Conservation (phyloP, 495 filamentous ascomycete genomes). For the Penicillium cinerascens region DNA sequence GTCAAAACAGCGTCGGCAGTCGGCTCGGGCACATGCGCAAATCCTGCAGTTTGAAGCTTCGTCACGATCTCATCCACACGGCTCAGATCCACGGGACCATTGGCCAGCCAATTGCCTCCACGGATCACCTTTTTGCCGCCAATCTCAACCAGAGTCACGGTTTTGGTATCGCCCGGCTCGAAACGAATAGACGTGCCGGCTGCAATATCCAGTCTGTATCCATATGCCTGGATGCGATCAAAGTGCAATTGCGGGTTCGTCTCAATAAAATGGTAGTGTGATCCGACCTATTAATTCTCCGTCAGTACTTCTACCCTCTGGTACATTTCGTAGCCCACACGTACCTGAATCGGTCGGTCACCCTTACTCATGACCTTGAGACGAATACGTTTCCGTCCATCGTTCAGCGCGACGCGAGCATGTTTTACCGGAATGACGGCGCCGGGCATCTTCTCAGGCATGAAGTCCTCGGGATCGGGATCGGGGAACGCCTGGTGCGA, state of each 20-base stretch:
- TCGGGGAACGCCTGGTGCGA: slow-evolving; percentile 60
- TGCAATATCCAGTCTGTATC: slow-evolving; percentile 83
- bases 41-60: slow-evolving; percentile 65
- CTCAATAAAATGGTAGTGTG: slow-evolving; percentile 96
- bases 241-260: slow-evolving; percentile 88
- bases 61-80: slow-evolving; percentile 62
- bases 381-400: slow-evolving; percentile 67
- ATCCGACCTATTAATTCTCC: slow-evolving; percentile 61
- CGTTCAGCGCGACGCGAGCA: slow-evolving; percentile 62
- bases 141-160: slow-evolving; percentile 90
- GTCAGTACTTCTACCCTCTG: background rate
- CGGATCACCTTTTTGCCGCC: slow-evolving; percentile 75
- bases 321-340: background rate
- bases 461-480: slow-evolving; percentile 58
- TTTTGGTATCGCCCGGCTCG: slow-evolving; percentile 91
- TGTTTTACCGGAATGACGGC: slow-evolving; percentile 71
- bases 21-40: slow-evolving; percentile 70
- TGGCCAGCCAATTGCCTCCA: slow-evolving; percentile 79
- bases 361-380: slow-evolving; percentile 81
- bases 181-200: slow-evolving; percentile 93
- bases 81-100: slow-evolving; percentile 62
- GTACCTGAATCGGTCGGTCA: slow-evolving; percentile 84
- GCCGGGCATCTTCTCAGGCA: slow-evolving; percentile 67
- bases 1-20: slow-evolving; percentile 50
- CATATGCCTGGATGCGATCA: slow-evolving; percentile 80